Evolutionary conservation across 768 basidiomycete species (phyloP), one percentile per base, ranked within the genome.

Genomic region (Termitomyces sp.): DNA sequence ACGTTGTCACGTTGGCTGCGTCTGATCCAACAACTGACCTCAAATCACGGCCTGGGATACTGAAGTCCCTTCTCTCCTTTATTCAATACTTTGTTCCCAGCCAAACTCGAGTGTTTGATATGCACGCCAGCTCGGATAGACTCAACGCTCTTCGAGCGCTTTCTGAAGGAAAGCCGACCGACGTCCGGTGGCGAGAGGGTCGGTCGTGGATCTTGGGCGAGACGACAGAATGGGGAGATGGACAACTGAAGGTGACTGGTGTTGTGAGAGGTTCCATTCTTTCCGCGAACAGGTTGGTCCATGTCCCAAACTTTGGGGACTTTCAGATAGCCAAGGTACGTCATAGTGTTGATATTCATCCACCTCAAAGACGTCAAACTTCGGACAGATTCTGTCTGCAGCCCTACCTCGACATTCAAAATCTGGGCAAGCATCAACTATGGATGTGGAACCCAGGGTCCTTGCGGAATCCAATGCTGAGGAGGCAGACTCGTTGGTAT

Each of bases 41-140:
- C 5, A 93, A 93, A 72, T 73, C 82, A 32, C 83, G 83, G 30
- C 64, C 82, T 1, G 82, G 82, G 17, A 80, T 94, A 46, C 73
- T 92, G 54, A 94, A 92, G 73, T 97, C 94, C 1, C 78, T 98
- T 5, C 79, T 96, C 9, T 97, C 94, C 10, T 99, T 98, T 76
- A 85, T 95, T 56, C 87, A 88, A 61, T 98, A 98, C 72, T 99
- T 98, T 70, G 90, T 91, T 58, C 96, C 96, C 2, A 77, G 80
- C 23, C 88, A 94, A 64, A 73, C 79, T 8, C 80, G 86, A 34
- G 78, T 98, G 0, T 89, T 85, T 65, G 92, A 94, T 70, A 70
- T 93, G 45, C 77, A 83, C 53, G 69, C 72, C 1, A 64, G 77
- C 23, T 76, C 88, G 5, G 94, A 96, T 63, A 73, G 81, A 10